A percentile compares a stretch with the other conserved stretches of the same genome.
phyloP scores from a whole-genome alignment of 805 yeast genomes.

The Maudiozyma serrabonitensis region DNA sequence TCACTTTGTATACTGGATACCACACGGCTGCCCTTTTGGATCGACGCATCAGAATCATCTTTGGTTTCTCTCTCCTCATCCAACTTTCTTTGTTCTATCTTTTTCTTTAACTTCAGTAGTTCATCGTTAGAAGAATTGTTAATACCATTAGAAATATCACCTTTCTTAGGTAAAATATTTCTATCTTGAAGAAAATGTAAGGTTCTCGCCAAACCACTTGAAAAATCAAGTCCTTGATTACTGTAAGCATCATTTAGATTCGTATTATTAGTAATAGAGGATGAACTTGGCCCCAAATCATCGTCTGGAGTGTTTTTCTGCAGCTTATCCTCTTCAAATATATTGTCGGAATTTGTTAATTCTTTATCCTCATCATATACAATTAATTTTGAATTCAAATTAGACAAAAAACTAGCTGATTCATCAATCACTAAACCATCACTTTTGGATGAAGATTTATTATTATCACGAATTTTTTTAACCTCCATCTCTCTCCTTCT shows the following conservation, averaged over 20 bases:
- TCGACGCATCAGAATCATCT: conserved; percentile 18
- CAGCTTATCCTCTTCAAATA: background rate
- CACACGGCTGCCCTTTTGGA: conserved; percentile 13
- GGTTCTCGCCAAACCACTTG: conserved; percentile 24
- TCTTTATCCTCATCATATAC: background rate
- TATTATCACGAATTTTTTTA: conserved; percentile 10
- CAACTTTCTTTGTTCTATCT: conserved; percentile 6
- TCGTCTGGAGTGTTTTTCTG: background rate
- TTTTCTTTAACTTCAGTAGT: conserved; percentile 6
- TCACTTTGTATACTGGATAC: conserved; percentile 22
- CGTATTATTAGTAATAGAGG: too few relatives aligned
- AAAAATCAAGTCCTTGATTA: conserved; percentile 12
- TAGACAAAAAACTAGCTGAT: conserved; percentile 27
- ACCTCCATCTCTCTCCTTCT: conserved; percentile 12
- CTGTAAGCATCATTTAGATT: too few relatives aligned
- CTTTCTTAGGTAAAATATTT: conserved; percentile 8
- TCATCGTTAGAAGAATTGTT: background rate
- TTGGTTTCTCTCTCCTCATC: background rate
- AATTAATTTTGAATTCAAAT: conserved; percentile 7
- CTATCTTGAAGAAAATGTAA: conserved; percentile 16
- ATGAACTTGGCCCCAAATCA: background rate
- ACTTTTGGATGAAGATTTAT: conserved; percentile 2
- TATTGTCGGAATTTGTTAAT: background rate
- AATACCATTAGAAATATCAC: background rate
- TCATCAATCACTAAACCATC: conserved; percentile 31